A percentile compares a stretch with the other conserved stretches of the same genome.
These are phyloP conservation scores for Chimonanthus salicifolius DNA, from an alignment of 164 flowering plant species.

Conservation along the genomic window DNA sequence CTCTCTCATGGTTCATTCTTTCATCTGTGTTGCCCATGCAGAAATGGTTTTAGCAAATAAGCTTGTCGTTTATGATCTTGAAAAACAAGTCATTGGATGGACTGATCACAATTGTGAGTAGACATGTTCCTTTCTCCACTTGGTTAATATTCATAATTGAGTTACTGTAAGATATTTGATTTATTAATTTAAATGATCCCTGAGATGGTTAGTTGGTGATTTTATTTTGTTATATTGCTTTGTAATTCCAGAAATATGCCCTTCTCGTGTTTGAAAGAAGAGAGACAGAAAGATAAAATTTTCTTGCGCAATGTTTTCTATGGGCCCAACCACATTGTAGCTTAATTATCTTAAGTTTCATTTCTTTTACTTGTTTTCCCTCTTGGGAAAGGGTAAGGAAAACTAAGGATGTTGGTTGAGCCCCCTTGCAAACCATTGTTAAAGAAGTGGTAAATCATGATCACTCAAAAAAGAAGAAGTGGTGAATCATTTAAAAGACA, in stretches of 20 bases:
- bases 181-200: background rate
- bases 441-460: too few relatives aligned
- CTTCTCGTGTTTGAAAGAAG: background rate
- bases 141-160: background rate
- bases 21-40: conserved; percentile 30
- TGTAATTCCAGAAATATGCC: background rate
- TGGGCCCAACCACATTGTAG: background rate
- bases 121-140: background rate
- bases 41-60: conserved; percentile 76
- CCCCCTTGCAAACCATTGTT: background rate
- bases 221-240: background rate
- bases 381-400: background rate
- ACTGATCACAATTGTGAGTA: conserved; percentile 79
- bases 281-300: too few relatives aligned
- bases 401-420: background rate
- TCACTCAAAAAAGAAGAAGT: too few relatives aligned
- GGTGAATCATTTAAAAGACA: background rate
- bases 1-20: background rate
- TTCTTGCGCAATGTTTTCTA: background rate
- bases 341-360: background rate
- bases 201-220: too few relatives aligned
- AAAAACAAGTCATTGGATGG: conserved; percentile 71
- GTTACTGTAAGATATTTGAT: background rate
- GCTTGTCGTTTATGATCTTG: conserved; percentile 73
- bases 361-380: too few relatives aligned